Evolutionary conservation across 192 early-diverging fungal species (phyloP).

Genomic region (Thoreauomyces humboldtii): DNA sequence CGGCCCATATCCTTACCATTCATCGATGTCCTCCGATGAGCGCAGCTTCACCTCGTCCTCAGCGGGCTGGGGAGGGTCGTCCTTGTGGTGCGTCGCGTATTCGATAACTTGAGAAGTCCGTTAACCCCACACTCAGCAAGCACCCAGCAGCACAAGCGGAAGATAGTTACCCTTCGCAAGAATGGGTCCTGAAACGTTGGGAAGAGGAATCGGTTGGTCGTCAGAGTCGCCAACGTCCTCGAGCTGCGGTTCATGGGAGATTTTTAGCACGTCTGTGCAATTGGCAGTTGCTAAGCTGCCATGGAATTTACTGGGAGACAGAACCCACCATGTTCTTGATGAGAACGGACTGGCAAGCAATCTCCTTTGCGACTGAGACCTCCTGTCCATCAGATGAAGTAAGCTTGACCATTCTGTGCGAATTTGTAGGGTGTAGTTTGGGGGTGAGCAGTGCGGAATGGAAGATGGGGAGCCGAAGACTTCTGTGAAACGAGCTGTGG

Average conservation of each 20-base stretch:
- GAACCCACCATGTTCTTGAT: constrained; percentile 69
- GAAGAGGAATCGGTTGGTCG: constrained; percentile 72
- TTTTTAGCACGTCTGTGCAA: no score
- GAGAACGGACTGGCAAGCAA: constrained; percentile 55
- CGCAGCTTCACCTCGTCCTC: constrained; percentile 64
- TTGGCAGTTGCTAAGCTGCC: no score
- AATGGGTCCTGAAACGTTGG: constrained; percentile 87
- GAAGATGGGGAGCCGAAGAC: no score
- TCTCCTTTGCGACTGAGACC: constrained; percentile 56
- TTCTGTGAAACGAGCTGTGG: no score
- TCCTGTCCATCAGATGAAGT: constrained; percentile 52
- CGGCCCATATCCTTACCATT: no score
- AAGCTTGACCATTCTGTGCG: constrained; percentile 52
- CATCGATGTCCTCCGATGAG: constrained; percentile 76
- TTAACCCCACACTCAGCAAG: neutral
- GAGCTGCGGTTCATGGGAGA: no score
- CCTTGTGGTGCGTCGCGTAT: constrained; percentile 85
- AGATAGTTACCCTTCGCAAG: constrained; percentile 71
- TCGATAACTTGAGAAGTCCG: constrained; percentile 68
- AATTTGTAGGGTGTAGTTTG: no score
- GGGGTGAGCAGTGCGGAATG: no score
- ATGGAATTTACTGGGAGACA: no score
- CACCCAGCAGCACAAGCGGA: no score
- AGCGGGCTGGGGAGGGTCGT: constrained; percentile 52
- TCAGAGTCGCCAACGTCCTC: constrained; percentile 50